Evolutionary conservation across 192 early-diverging fungal genomes (phyloP).

Genomic region (Powellomyces hirtus): DNA sequence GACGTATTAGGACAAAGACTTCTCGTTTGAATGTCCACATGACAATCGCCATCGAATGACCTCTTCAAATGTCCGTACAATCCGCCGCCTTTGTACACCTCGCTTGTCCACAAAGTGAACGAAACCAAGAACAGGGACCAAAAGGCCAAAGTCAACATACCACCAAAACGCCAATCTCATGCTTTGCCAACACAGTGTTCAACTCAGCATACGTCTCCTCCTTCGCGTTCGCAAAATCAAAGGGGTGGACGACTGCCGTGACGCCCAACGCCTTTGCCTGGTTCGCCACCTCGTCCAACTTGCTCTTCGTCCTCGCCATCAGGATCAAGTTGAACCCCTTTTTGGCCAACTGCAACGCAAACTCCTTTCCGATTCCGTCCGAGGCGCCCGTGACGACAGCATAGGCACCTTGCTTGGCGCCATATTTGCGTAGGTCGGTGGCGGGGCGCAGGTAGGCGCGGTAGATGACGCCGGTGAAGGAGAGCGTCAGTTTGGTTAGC

Average conservation of each 20-base stretch:
- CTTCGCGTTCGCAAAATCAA: constrained; percentile 75
- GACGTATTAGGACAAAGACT: neutral
- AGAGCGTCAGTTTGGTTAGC: constrained; percentile 4
- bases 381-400: constrained; percentile 93
- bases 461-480: constrained; percentile 21
- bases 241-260: constrained; percentile 56
- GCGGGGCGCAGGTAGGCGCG: constrained; percentile 7
- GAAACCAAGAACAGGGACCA: no score
- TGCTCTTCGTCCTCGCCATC: constrained; percentile 76
- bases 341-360: constrained; percentile 85
- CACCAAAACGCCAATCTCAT: constrained; percentile 67
- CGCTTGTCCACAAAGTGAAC: no score
- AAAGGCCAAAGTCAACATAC: no score
- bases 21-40: neutral
- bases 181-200: constrained; percentile 45
- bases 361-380: constrained; percentile 94
- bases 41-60: no score
- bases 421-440: constrained; percentile 51
- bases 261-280: constrained; percentile 61
- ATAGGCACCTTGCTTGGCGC: constrained; percentile 61
- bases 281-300: constrained; percentile 70
- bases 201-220: constrained; percentile 70
- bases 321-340: constrained; percentile 82
- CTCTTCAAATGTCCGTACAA: no score
- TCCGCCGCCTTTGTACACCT: no score